Percentiles rank a stretch among this genome's conserved stretches.
phyloP scores from a whole-genome alignment of 1,139 yeast genomes.

The Candida frijolesensis region DNA sequence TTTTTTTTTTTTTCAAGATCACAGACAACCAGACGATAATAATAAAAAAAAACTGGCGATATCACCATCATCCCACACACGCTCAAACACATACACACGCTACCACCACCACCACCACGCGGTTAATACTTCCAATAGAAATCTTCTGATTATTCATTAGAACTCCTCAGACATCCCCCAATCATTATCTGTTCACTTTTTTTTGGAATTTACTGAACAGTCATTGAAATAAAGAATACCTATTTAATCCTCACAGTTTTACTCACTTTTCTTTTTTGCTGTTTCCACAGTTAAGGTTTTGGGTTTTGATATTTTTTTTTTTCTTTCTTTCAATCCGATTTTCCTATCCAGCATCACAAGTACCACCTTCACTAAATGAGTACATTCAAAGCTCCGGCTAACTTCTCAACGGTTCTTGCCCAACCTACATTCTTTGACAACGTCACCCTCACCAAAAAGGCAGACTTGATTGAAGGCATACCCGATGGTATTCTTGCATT shows the following conservation, averaged over 20 bases:
- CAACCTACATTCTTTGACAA: conserved; percentile 14
- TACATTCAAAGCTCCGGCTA: conserved; percentile 14
- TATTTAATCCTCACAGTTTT: background rate
- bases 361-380: conserved; percentile 7
- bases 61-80: conserved; percentile 5
- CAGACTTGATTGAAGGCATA: conserved; percentile 40
- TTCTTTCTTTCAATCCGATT: background rate
- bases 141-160: conserved; percentile 1
- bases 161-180: background rate
- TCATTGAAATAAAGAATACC: background rate
- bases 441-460: conserved; percentile 11
- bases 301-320: background rate
- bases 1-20: background rate
- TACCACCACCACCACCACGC: background rate
- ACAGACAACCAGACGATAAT: background rate
- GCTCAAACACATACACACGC: background rate
- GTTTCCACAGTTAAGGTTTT: background rate
- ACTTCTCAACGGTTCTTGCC: conserved; percentile 17
- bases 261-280: background rate
- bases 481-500: conserved; percentile 78
- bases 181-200: background rate
- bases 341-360: background rate
- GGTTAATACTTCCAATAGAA: background rate
- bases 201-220: background rate
- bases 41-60: background rate